A percentile compares a stretch with the other conserved stretches of the same genome.
phyloP scores from a whole-genome alignment of 495 filamentous ascomycete species.

The Talaromyces ruber region DNA sequence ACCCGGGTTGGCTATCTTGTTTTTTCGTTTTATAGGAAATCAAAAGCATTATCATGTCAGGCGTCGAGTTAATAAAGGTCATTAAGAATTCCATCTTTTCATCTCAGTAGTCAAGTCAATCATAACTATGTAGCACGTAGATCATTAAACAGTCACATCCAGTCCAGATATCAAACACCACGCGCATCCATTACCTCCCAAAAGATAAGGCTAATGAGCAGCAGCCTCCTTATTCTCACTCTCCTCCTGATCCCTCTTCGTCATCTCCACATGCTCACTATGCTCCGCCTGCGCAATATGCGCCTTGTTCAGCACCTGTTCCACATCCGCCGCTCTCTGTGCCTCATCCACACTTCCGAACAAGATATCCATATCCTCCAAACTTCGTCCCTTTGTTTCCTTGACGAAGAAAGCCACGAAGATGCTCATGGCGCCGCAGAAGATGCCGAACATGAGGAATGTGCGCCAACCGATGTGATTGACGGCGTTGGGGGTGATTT shows the following conservation, averaged over 20 bases:
- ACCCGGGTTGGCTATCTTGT: background rate
- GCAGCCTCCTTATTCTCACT: background rate
- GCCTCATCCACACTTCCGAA: conserved; percentile 32
- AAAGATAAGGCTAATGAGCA: background rate
- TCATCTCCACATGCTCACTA: conserved; percentile 7
- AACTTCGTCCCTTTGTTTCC: conserved; percentile 48
- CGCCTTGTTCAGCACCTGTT: conserved; percentile 29
- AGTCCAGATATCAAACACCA: background rate
- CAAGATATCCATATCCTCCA: conserved; percentile 43
- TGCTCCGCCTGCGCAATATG: conserved; percentile 19
- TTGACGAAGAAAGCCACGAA: conserved; percentile 45
- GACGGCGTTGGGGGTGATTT: conserved; percentile 29
- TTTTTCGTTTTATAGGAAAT: background rate
- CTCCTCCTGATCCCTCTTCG: background rate
- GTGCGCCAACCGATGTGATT: conserved; percentile 42
- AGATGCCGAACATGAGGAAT: conserved; percentile 49
- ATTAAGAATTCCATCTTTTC: background rate
- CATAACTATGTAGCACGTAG: background rate
- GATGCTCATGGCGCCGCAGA: conserved; percentile 28
- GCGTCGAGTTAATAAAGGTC: background rate
- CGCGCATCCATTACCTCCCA: background rate
- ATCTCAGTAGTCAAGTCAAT: background rate
- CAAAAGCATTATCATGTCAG: background rate
- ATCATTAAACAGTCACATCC: background rate
- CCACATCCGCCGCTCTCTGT: conserved; percentile 29